Base-by-base conservation (phyloP, 371 early-diverging fungal genomes). In the Batkoa obscura region DNA sequence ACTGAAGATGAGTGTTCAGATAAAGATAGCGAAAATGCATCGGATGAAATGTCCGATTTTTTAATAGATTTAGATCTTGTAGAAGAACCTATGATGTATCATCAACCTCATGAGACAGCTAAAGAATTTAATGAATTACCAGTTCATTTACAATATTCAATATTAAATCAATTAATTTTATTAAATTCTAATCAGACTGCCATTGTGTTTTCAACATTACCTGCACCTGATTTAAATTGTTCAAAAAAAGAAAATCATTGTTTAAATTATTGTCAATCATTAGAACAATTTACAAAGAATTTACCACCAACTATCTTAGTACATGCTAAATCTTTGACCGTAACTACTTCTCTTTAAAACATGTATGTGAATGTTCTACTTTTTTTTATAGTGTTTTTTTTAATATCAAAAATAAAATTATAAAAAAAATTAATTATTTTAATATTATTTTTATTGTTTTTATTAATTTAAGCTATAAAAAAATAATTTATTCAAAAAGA, bases 141-240 rank as follows among this genome's bases (percentile, higher is more conserved):
- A 2, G 59, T 66, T 0, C 53, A 60, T 31, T 68, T 68, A 0
- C 79, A 79, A 53, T 63, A 73, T 36, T 57, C 62, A 49, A 71
- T 79, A 4, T 54, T 79, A 49, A 79, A 79, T 63, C 69, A 76
- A 60, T 51, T 76, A 55, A 79, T 79, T 57, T 64, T 68, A 34
- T 60, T 63, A 15, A 64, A 72, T 35, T 72, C 73, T 0, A 49
- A 64, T 6, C 61, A 64, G 38, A 55, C 66, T 3, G 73, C 76
- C 0, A 62, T 79, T 13, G 60, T 76, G 0, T 70, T 79, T 54
- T 72, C 78, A 32, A 74, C 75, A 1, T 62, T 77, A 41, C 78
- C 78, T 32, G 74, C 74, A 0, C 79, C 79, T 0, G 70, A 69
- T 37, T 60, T 59, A 6, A 76, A 75, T 3, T 73, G 75, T 0